Evolutionary conservation across 2,329 filamentous ascomycete genomes (phyloP).

Genomic region (Fusarium verrucosum): DNA sequence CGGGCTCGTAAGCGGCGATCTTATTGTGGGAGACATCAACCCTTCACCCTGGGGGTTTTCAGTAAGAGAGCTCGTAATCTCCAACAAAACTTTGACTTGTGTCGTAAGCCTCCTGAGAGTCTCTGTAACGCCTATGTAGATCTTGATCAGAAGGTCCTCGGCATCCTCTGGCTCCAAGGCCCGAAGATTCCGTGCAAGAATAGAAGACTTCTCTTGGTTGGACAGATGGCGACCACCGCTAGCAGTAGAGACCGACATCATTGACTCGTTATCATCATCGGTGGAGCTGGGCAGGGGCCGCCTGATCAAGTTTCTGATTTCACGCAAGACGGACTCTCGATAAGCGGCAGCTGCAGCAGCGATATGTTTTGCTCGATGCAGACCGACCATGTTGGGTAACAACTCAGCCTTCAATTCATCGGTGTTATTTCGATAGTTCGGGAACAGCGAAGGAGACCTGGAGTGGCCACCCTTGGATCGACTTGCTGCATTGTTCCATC

Average conservation of each 20-base stretch:
- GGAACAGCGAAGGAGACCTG: constrained; percentile 74
- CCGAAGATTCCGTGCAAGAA: constrained; percentile 86
- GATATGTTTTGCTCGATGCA: constrained; percentile 84
- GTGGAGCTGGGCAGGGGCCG: constrained; percentile 88
- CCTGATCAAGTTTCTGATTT: constrained; percentile 86
- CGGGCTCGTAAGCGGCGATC: constrained; percentile 64
- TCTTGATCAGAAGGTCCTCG: constrained; percentile 80
- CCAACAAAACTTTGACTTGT: constrained; percentile 93
- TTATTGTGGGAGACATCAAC: constrained; percentile 58
- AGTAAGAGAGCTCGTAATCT: constrained; percentile 82
- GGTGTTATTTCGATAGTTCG: constrained; percentile 80
- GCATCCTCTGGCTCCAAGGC: constrained; percentile 85
- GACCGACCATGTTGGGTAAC: constrained; percentile 74
- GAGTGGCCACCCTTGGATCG: constrained; percentile 74
- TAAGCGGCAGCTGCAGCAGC: constrained; percentile 84
- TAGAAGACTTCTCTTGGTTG: constrained; percentile 89
- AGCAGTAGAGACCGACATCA: constrained; percentile 84
- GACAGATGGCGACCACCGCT: constrained; percentile 73
- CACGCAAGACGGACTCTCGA: constrained; percentile 82
- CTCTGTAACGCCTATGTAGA: constrained; percentile 90
- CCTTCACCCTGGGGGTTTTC: constrained; percentile 52
- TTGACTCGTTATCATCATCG: constrained; percentile 92
- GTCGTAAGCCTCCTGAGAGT: constrained; percentile 84
- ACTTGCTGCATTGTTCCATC: constrained; percentile 83
- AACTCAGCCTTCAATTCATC: constrained; percentile 76